These are phyloP conservation scores for Syzygium syzygioides DNA, from an alignment of 441 rosid genomes.

Conservation along the genomic window DNA sequence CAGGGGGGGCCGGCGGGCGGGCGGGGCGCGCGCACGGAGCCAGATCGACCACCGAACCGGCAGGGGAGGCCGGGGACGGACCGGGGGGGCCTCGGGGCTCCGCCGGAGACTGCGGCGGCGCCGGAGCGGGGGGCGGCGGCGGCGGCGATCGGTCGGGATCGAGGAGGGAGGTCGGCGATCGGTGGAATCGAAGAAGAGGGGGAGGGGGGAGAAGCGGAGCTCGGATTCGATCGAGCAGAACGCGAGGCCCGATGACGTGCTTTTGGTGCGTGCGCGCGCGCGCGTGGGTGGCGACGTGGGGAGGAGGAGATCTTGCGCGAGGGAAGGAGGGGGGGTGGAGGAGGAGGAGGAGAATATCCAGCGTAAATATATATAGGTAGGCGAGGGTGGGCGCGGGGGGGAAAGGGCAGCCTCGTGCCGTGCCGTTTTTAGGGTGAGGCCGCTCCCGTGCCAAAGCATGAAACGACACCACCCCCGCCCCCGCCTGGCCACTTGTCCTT, in stretches of 20 bases:
- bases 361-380: background rate
- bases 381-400: background rate
- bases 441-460: background rate
- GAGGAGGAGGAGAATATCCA: background rate
- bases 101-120: background rate
- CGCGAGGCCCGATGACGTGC: background rate
- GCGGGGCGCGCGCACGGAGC: background rate
- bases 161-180: background rate
- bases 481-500: background rate
- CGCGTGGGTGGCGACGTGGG: too few species aligned
- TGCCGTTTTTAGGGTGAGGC: background rate
- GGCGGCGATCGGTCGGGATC: background rate
- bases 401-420: background rate
- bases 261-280: too few species aligned
- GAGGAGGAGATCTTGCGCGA: background rate
- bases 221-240: background rate
- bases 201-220: background rate
- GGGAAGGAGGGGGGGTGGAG: accelerated
- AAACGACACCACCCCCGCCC: background rate
- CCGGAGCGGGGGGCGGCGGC: background rate
- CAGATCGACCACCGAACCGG: background rate
- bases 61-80: background rate
- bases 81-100: background rate
- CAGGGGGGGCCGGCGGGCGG: too few species aligned
- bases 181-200: background rate